These are phyloP conservation scores for Dittrichia graveolens DNA, from an alignment of 129 eudicot species.

Conservation along the genomic window DNA sequence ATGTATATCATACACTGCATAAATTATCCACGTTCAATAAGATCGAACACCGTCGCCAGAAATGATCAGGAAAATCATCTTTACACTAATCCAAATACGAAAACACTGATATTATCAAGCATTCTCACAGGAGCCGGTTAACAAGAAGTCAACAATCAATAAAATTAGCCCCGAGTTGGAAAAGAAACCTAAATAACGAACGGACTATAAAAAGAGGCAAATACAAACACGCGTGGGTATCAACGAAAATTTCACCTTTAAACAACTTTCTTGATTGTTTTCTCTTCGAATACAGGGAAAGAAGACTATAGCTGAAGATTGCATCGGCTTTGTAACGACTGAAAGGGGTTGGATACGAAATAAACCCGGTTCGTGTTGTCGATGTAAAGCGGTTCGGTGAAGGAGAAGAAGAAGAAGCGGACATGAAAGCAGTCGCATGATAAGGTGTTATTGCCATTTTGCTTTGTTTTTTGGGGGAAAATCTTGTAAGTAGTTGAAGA, in stretches of 20 bases:
- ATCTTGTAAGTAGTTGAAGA: conserved; percentile 2
- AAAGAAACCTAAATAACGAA: not conserved
- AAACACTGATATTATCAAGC: not conserved
- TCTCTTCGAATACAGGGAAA: conserved; percentile 36
- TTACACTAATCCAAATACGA: not conserved
- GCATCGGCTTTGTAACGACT: conserved; percentile 39
- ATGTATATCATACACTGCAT: not conserved
- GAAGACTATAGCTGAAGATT: conserved; percentile 33
- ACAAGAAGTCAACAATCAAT: conserved; percentile 8
- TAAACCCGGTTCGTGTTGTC: conserved; percentile 27
- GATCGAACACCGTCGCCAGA: conserved; percentile 12
- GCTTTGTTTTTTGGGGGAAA: conserved; percentile 13
- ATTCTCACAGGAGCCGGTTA: conserved; percentile 13
- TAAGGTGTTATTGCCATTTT: conserved; percentile 41
- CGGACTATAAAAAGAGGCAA: not conserved
- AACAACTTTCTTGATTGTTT: conserved; percentile 42
- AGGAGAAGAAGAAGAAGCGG: conserved; percentile 43
- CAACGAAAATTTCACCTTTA: conserved; percentile 41
- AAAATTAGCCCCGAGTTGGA: conserved; percentile 8
- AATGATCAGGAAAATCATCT: not conserved
- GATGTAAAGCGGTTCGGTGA: conserved; percentile 32
- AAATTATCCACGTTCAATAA: not conserved
- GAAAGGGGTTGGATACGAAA: conserved; percentile 40
- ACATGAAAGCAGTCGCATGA: conserved; percentile 22
- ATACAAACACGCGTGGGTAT: not conserved